Evolutionary conservation across 2,329 filamentous ascomycete species (phyloP).

Genomic region (Magnaporthales sp.): DNA sequence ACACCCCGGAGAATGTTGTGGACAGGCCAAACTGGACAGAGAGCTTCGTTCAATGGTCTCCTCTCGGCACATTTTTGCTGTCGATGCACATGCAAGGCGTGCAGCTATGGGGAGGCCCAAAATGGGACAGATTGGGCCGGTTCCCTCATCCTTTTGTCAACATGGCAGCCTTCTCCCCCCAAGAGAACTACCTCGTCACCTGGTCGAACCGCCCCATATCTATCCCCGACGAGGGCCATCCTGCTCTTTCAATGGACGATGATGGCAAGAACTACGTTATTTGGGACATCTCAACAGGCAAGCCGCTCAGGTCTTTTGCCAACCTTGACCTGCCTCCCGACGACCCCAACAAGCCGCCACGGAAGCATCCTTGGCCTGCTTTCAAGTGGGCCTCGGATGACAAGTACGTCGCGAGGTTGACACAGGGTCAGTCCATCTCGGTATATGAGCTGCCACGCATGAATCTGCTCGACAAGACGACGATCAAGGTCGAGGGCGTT

Average conservation of each 20-base stretch:
- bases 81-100: conserved; percentile 95
- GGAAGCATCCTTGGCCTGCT: conserved; percentile 94
- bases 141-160: conserved; percentile 96
- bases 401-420: conserved; percentile 91
- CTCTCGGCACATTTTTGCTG: conserved; percentile 84
- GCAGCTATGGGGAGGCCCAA: conserved; percentile 88
- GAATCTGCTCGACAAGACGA: conserved; percentile 84
- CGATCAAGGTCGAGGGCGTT: conserved; percentile 92
- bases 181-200: conserved; percentile 87
- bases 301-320: conserved; percentile 86
- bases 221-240: conserved; percentile 80
- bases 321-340: conserved; percentile 71
- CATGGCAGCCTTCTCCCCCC: conserved; percentile 89
- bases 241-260: conserved; percentile 78
- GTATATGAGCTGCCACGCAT: conserved; percentile 86
- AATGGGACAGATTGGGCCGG: conserved; percentile 83
- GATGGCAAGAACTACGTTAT: conserved; percentile 99
- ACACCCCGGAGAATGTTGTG: conserved; percentile 77
- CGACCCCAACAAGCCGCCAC: conserved; percentile 55
- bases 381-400: conserved; percentile 99
- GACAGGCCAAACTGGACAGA: conserved; percentile 97
- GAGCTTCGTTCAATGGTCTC: conserved; percentile 96
- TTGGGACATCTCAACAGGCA: conserved; percentile 87
- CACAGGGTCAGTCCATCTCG: conserved; percentile 83
- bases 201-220: conserved; percentile 94